Conservation (phyloP, 352 stramenopile genomes). For the Plasmopara muralis region DNA sequence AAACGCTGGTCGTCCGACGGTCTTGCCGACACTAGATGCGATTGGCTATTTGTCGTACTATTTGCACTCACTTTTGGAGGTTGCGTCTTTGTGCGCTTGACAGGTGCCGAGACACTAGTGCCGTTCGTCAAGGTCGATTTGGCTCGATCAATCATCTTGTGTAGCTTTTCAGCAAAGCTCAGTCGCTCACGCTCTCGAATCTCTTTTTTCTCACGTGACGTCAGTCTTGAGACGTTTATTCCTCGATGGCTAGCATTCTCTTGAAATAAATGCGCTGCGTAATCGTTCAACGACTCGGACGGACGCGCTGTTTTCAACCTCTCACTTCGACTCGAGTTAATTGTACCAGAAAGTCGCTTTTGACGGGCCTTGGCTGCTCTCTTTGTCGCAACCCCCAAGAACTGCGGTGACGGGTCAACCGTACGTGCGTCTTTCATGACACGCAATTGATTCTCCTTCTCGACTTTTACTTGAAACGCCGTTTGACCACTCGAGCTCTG, state of each 20-base stretch:
- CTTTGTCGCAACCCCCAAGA: slow-evolving; percentile 19
- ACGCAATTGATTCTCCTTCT: slow-evolving; percentile 35
- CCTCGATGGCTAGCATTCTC: slow-evolving; percentile 23
- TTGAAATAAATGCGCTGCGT: slow-evolving; percentile 57
- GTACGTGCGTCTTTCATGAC: slow-evolving; percentile 30
- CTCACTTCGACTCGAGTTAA: slow-evolving; percentile 2
- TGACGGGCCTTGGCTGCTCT: slow-evolving; percentile 20
- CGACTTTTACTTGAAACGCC: slow-evolving; percentile 35
- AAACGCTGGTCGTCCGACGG: slow-evolving; percentile 9
- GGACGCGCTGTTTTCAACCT: slow-evolving; percentile 14
- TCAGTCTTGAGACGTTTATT: slow-evolving; percentile 12
- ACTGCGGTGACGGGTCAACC: slow-evolving; percentile 25
- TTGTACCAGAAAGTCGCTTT: slow-evolving; percentile 15
- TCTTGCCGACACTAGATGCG: slow-evolving; percentile 4
- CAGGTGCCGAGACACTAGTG: slow-evolving; percentile 11
- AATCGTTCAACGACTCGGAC: slow-evolving; percentile 64
- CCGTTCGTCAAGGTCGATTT: slow-evolving; percentile 52
- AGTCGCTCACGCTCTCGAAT: slow-evolving; percentile 51
- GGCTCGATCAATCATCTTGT: slow-evolving; percentile 85
- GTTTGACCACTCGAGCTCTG: slow-evolving; percentile 14
- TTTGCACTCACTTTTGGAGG: slow-evolving; percentile 7
- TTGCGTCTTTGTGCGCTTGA: not conserved
- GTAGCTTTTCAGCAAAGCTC: slow-evolving; percentile 79
- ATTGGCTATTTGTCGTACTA: slow-evolving; percentile 7
- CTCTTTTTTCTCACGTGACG: slow-evolving; percentile 28